Conservation (phyloP, 129 eudicot genomes). For the Pittosporum tobira region DNA sequence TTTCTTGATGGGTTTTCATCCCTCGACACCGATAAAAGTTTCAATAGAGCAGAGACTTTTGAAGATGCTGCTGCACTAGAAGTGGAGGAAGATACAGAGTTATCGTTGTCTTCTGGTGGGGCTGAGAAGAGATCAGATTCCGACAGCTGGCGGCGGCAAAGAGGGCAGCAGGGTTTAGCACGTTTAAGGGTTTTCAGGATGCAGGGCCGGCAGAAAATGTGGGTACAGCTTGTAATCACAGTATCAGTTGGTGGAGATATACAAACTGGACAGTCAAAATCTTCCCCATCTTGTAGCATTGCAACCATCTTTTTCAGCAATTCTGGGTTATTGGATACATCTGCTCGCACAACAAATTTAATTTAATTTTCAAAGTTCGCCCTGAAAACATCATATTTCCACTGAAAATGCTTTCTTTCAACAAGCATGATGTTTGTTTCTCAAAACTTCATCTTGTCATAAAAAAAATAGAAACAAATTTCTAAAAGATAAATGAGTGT, state of each 20-base stretch:
- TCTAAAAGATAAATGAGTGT: not conserved
- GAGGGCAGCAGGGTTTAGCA: constrained; percentile 57
- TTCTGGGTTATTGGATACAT: constrained; percentile 66
- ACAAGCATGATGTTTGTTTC: too few species aligned
- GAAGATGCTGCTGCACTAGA: constrained; percentile 48
- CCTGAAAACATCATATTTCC: not conserved
- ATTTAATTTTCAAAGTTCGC: not conserved
- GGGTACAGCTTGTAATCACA: constrained; percentile 77
- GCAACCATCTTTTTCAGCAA: constrained; percentile 56
- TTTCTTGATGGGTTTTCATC: constrained; percentile 34
- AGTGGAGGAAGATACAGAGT: constrained; percentile 7
- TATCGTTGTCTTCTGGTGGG: constrained; percentile 44
- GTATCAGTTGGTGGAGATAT: constrained; percentile 67
- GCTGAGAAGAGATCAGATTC: constrained; percentile 64
- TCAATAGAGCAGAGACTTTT: constrained; percentile 51
- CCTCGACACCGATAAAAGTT: constrained; percentile 41
- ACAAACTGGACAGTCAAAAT: constrained; percentile 88
- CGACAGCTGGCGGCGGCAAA: constrained; percentile 60
- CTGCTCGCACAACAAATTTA: constrained; percentile 23
- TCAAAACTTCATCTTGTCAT: too few species aligned
- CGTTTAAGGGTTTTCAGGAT: constrained; percentile 54
- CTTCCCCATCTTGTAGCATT: constrained; percentile 70
- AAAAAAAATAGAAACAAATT: not conserved
- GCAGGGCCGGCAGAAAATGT: constrained; percentile 69
- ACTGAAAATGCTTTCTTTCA: not conserved